A percentile compares a stretch with the other conserved stretches of the same genome.
Evolutionary conservation across 2,329 filamentous ascomycete species (phyloP).

Genomic region (Sphaerulina vaccinii): DNA sequence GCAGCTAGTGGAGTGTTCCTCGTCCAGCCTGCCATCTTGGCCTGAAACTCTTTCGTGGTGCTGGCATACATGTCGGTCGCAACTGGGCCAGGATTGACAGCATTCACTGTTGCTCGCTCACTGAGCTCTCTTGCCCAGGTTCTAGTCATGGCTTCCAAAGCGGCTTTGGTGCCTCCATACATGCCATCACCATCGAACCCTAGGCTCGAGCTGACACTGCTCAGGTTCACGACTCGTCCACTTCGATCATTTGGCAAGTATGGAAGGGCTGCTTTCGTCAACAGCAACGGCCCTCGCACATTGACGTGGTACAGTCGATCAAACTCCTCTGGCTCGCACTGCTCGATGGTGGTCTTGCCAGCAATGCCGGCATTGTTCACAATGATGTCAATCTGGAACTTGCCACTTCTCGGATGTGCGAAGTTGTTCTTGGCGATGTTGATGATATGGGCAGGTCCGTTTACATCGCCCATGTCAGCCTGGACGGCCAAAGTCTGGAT

Average conservation of each 20-base stretch:
- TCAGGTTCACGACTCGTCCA: conserved; percentile 63
- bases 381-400: conserved; percentile 75
- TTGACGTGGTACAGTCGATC: conserved; percentile 73
- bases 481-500: conserved; percentile 64
- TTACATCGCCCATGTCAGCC: conserved; percentile 66
- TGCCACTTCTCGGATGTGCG: conserved; percentile 51
- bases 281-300: conserved; percentile 74
- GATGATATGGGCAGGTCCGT: conserved; percentile 61
- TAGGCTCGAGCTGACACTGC: conserved; percentile 56
- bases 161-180: conserved; percentile 66
- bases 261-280: conserved; percentile 70
- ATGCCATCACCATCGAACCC: conserved; percentile 60
- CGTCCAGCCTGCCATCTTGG: conserved; percentile 59
- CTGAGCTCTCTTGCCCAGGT: conserved; percentile 64
- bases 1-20: conserved; percentile 64
- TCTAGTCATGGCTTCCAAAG: conserved; percentile 67
- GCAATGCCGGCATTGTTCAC: conserved; percentile 80
- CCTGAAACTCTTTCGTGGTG: conserved; percentile 58
- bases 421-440: conserved; percentile 60
- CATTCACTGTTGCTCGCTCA: conserved; percentile 63
- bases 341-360: conserved; percentile 63
- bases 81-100: conserved; percentile 65
- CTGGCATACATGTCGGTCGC: conserved; percentile 63
- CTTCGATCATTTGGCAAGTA: conserved; percentile 69
- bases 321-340: conserved; percentile 66